phyloP scores from a whole-genome alignment of 176 grass and related monocot species.

The Neostapfia colusana region DNA sequence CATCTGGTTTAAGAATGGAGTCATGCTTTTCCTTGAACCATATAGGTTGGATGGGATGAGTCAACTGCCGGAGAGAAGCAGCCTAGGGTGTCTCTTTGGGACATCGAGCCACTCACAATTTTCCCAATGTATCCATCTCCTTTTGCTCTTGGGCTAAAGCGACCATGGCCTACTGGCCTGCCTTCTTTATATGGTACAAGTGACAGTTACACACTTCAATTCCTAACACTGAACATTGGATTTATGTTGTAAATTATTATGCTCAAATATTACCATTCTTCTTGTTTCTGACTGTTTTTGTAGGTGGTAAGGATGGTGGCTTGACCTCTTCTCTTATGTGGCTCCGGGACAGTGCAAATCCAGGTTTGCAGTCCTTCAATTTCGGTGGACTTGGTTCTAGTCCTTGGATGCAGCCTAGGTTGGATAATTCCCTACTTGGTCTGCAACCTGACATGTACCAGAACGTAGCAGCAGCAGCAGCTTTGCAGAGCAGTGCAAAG shows the following conservation, averaged over 20 bases:
- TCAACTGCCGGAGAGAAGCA: conserved; percentile 94
- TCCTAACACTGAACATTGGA: neutral
- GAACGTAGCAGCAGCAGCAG: conserved; percentile 47
- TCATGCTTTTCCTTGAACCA: conserved; percentile 22
- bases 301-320: conserved; percentile 75
- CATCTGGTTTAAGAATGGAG: conserved; percentile 7
- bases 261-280: conserved; percentile 8
- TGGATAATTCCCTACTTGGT: conserved; percentile 60
- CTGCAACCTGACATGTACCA: conserved; percentile 76
- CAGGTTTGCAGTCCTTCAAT: conserved; percentile 72
- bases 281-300: conserved; percentile 36
- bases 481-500: conserved; percentile 55
- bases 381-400: conserved; percentile 63
- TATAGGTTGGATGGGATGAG: conserved; percentile 98
- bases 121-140: conserved; percentile 95
- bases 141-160: conserved; percentile 90
- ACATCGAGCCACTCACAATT: conserved; percentile 92
- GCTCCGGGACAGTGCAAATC: conserved; percentile 64
- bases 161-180: conserved; percentile 85
- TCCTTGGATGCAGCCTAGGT: conserved; percentile 75
- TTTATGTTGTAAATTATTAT: neutral
- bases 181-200: conserved; percentile 75
- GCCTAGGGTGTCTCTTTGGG: conserved; percentile 94
- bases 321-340: conserved; percentile 70
- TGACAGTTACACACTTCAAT: conserved; percentile 23